These are phyloP conservation scores for Simmondsia chinensis DNA, from an alignment of 148 eudicot species.

Conservation along the genomic window DNA sequence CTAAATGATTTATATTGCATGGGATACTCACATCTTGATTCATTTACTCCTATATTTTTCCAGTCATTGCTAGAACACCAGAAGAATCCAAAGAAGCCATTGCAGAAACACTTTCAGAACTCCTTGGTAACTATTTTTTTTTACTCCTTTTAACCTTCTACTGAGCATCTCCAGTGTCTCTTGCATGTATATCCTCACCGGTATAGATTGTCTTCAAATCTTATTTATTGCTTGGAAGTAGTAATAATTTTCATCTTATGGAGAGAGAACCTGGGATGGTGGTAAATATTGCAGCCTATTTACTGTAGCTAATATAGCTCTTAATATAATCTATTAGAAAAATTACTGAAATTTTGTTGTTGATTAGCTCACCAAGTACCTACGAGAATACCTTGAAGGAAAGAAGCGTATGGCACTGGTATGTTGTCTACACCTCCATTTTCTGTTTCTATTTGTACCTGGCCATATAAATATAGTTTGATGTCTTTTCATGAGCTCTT, in stretches of 20 bases:
- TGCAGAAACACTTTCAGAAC: conserved; percentile 86
- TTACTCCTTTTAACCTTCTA: not conserved
- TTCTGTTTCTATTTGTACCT: not conserved
- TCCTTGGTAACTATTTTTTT: conserved; percentile 47
- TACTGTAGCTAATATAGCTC: too few species aligned
- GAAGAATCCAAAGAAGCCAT: conserved; percentile 75
- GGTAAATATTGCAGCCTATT: too few species aligned
- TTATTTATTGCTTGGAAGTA: not conserved
- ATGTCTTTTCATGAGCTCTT: too few species aligned
- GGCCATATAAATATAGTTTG: too few species aligned
- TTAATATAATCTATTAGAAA: not conserved
- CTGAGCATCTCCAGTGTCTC: too few species aligned
- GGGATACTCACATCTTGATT: not conserved
- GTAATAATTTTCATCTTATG: too few species aligned
- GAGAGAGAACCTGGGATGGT: too few species aligned
- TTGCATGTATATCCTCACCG: too few species aligned
- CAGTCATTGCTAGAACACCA: conserved; percentile 95
- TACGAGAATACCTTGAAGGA: conserved; percentile 87
- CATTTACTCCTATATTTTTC: conserved; percentile 7
- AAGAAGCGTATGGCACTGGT: conserved; percentile 93
- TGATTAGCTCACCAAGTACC: conserved; percentile 67
- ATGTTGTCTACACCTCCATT: conserved; percentile 13
- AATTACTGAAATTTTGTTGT: conserved; percentile 1
- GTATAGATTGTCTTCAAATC: not conserved
- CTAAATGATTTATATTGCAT: too few species aligned